These are phyloP conservation scores for Dictyostelium gargantuum DNA, from an alignment of 208 protist genomes.

Conservation along the genomic window DNA sequence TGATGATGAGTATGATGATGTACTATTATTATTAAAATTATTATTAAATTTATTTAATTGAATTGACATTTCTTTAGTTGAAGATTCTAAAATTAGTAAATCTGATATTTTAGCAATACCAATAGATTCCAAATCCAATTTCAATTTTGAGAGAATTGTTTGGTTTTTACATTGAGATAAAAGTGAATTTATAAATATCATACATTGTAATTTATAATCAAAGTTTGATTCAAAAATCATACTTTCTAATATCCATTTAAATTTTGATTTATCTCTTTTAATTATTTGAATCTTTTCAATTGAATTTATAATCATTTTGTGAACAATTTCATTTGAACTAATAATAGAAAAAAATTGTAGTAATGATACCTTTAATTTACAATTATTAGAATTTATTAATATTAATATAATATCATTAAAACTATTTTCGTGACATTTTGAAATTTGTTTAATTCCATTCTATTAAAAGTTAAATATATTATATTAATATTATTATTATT, in stretches of 20 bases:
- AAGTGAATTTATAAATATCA: background rate
- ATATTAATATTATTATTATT: background rate
- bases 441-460: slow-evolving; percentile 25
- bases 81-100: background rate
- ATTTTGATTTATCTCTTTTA: background rate
- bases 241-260: slow-evolving; percentile 48
- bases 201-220: slow-evolving; percentile 8
- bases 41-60: slow-evolving; percentile 15
- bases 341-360: background rate
- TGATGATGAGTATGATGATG: background rate
- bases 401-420: slow-evolving; percentile 37
- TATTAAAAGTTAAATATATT: background rate
- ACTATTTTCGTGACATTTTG: background rate
- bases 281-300: slow-evolving; percentile 44
- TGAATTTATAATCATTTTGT: background rate
- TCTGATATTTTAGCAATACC: background rate
- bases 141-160: background rate
- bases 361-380: background rate
- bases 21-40: background rate
- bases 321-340: background rate
- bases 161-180: background rate
- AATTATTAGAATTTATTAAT: background rate
- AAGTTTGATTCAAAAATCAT: background rate
- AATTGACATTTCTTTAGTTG: background rate
- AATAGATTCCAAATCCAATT: background rate